A percentile compares a stretch with the other conserved stretches of the same genome.
Conservation (phyloP, 2,329 filamentous ascomycete species). For the Aspergillus hiratsukae region DNA sequence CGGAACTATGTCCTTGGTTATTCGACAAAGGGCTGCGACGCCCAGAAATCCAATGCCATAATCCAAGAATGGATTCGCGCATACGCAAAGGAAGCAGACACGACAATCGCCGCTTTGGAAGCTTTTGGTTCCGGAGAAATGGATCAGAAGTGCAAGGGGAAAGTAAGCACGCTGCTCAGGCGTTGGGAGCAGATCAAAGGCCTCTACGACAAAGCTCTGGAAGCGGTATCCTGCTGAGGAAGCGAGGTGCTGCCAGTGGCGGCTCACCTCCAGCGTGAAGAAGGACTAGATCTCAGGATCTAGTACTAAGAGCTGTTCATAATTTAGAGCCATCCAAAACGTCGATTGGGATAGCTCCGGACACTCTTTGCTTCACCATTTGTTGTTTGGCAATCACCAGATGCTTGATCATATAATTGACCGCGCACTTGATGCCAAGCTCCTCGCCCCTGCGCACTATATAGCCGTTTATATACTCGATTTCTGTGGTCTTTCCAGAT, state of each 20-base stretch:
- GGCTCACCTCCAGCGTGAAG: background rate
- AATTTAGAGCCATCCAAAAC: slow-evolving; percentile 3
- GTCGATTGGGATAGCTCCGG: slow-evolving; percentile 31
- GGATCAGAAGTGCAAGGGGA: slow-evolving; percentile 14
- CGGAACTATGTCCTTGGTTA: slow-evolving; percentile 36
- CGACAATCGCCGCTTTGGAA: slow-evolving; percentile 22
- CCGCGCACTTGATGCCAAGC: slow-evolving; percentile 65
- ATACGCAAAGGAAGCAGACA: slow-evolving; percentile 33
- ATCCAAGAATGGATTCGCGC: slow-evolving; percentile 33
- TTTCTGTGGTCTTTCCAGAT: slow-evolving; percentile 62
- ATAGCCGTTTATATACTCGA: slow-evolving; percentile 86
- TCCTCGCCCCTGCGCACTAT: slow-evolving; percentile 69
- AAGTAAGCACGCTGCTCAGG: slow-evolving; percentile 25
- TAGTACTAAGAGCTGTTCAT: background rate
- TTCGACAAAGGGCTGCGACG: slow-evolving; percentile 26
- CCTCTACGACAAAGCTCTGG: slow-evolving; percentile 27
- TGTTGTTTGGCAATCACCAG: slow-evolving; percentile 67
- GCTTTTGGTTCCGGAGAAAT: slow-evolving; percentile 1
- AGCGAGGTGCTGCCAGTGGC: background rate
- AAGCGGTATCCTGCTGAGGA: slow-evolving; percentile 16
- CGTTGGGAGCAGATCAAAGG: slow-evolving; percentile 39
- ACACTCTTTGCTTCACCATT: slow-evolving; percentile 35
- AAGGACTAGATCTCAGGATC: slow-evolving; percentile 1
- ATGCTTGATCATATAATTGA: slow-evolving; percentile 68
- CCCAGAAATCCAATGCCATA: slow-evolving; percentile 26